Evolutionary conservation across 1,284 basidiomycete species (phyloP).

Genomic region (Afroboletus lepidellus): DNA sequence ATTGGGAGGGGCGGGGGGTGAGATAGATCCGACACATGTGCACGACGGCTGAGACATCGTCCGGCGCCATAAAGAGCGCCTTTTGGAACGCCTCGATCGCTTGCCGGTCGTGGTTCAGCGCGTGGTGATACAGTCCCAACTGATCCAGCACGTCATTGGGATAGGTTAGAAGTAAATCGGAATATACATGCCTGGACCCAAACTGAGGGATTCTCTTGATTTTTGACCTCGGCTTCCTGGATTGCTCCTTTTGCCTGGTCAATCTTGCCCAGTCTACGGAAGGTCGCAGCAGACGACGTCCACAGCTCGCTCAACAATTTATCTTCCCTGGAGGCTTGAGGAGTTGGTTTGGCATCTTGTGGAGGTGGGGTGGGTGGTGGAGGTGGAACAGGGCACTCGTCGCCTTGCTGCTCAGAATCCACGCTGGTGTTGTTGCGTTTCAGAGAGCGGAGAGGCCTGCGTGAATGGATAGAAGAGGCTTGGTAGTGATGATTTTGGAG

Average conservation of each 20-base stretch:
- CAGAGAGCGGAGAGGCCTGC: conserved; percentile 55
- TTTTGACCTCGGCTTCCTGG: conserved; percentile 90
- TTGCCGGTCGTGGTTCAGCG: conserved; percentile 54
- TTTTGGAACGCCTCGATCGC: conserved; percentile 81
- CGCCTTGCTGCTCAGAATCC: conserved; percentile 38
- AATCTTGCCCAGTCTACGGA: conserved; percentile 84
- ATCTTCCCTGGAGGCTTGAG: conserved; percentile 60
- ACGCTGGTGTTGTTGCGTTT: conserved; percentile 35
- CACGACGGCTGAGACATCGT: conserved; percentile 75
- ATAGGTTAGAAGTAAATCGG: not conserved
- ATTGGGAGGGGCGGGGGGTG: conserved; percentile 23
- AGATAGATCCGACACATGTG: conserved; percentile 78
- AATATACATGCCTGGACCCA: conserved; percentile 81
- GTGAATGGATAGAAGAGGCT: conserved; percentile 85
- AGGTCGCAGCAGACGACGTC: conserved; percentile 93
- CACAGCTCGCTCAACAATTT: conserved; percentile 84
- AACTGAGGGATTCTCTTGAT: conserved; percentile 84
- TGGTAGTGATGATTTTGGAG: conserved; percentile 66
- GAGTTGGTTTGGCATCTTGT: conserved; percentile 37
- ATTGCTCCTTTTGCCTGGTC: conserved; percentile 90
- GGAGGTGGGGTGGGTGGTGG: conserved; percentile 36
- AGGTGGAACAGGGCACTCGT: conserved; percentile 42
- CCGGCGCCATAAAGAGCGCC: conserved; percentile 74
- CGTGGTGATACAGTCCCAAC: conserved; percentile 76
- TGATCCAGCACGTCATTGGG: conserved; percentile 30